These are phyloP conservation scores for Thelonectria rubi DNA, from an alignment of 2,329 filamentous ascomycete species.

Conservation along the genomic window DNA sequence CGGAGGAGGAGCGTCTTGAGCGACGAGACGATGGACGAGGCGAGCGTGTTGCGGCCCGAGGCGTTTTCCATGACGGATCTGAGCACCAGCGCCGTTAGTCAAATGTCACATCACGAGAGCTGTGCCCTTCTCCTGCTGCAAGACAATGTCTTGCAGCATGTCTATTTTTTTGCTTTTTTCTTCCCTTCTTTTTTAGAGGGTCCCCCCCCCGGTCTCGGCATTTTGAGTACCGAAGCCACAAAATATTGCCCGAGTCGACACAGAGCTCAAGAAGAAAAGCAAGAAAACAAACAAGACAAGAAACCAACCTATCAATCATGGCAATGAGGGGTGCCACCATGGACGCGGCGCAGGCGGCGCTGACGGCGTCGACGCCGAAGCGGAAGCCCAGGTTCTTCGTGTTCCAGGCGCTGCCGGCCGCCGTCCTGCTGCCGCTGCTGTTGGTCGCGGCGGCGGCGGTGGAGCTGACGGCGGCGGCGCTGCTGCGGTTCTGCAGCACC, in stretches of 20 bases:
- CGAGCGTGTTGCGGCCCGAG: constrained; percentile 71
- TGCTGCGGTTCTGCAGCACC: constrained; percentile 28
- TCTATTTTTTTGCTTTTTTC: neutral
- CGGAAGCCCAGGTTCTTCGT: constrained; percentile 75
- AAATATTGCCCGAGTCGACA: constrained; percentile 1
- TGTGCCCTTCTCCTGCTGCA: neutral
- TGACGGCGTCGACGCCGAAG: constrained; percentile 72
- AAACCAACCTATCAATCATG: constrained; percentile 80
- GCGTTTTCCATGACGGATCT: constrained; percentile 85
- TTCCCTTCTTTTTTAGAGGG: neutral
- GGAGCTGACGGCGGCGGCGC: constrained; percentile 16
- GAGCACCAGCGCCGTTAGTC: constrained; percentile 11
- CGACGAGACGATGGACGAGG: constrained; percentile 67
- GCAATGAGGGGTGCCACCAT: constrained; percentile 86
- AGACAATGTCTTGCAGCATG: neutral
- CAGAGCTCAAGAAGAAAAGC: neutral
- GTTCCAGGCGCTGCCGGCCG: constrained; percentile 66
- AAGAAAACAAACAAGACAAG: constrained; percentile 3
- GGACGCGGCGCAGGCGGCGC: constrained; percentile 75
- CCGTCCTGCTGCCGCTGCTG: neutral
- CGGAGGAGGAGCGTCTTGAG: constrained; percentile 63
- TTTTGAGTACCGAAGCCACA: constrained; percentile 12
- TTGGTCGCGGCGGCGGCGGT: neutral
- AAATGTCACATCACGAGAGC: neutral
- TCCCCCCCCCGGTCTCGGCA: constrained; percentile 12